These are phyloP conservation scores for Aspergillus pseudoterreus DNA, from an alignment of 2,329 filamentous ascomycete genomes.

Conservation along the genomic window DNA sequence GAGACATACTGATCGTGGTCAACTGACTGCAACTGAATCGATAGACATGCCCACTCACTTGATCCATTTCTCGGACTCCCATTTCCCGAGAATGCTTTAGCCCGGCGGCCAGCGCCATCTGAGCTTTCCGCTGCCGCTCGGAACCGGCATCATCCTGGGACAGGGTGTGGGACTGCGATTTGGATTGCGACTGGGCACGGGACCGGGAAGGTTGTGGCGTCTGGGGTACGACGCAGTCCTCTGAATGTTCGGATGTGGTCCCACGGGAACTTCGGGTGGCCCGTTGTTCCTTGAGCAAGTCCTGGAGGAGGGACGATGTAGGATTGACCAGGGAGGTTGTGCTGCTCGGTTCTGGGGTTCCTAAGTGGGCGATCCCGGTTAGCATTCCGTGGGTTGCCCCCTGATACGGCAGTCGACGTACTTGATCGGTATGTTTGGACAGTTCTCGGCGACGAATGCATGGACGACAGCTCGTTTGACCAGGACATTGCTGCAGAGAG, in stretches of 20 bases:
- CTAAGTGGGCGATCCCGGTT: conserved; percentile 15
- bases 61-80: conserved; percentile 42
- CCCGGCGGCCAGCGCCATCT: conserved; percentile 26
- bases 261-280: conserved; percentile 33
- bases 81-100: conserved; percentile 37
- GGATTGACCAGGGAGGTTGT: conserved; percentile 36
- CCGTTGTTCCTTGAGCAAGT: conserved; percentile 40
- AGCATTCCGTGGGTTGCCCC: conserved; percentile 1
- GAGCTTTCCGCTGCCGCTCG: conserved; percentile 33
- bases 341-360: conserved; percentile 24
- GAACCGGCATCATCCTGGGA: conserved; percentile 31
- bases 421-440: background rate
- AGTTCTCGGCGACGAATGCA: conserved; percentile 6
- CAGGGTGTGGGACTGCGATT: conserved; percentile 16
- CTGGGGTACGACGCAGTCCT: conserved; percentile 18
- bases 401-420: background rate
- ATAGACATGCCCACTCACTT: conserved; percentile 25
- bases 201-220: conserved; percentile 23
- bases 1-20: conserved; percentile 36
- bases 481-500: conserved; percentile 24
- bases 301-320: conserved; percentile 37
- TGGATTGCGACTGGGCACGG: conserved; percentile 12
- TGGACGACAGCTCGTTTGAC: conserved; percentile 28
- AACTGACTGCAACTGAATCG: conserved; percentile 4
- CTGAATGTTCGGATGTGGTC: conserved; percentile 19